Evolutionary conservation across 2,329 filamentous ascomycete species (phyloP).

Genomic region (Neofusicoccum cordaticola): DNA sequence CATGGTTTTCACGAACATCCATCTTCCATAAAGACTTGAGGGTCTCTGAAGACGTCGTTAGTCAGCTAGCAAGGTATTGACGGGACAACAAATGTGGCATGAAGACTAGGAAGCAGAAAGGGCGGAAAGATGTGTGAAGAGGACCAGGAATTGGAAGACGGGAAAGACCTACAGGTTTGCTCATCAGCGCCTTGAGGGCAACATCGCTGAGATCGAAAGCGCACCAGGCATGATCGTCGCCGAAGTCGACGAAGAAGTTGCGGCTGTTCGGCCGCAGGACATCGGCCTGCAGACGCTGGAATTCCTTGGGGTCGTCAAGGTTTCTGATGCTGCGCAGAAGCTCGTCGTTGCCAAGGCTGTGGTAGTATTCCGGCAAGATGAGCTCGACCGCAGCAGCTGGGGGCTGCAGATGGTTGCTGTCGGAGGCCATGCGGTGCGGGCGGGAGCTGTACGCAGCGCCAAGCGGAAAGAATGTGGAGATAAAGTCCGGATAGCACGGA

Average conservation of each 20-base stretch:
- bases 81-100: not conserved
- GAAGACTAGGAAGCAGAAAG: too few relatives aligned
- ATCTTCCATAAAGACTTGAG: constrained; percentile 57
- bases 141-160: not conserved
- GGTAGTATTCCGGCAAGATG: constrained; percentile 34
- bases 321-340: constrained; percentile 46
- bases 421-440: not conserved
- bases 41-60: constrained; percentile 38
- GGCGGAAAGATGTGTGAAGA: not conserved
- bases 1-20: constrained; percentile 58
- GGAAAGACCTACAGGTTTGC: constrained; percentile 20
- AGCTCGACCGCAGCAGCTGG: not conserved
- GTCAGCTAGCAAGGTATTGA: not conserved
- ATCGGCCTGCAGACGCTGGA: constrained; percentile 43
- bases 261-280: constrained; percentile 42
- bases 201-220: constrained; percentile 52
- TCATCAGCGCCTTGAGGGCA: constrained; percentile 35
- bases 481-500: not conserved
- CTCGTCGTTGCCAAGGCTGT: constrained; percentile 31
- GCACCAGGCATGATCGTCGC: constrained; percentile 53
- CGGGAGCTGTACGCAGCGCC: not conserved
- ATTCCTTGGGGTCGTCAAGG: constrained; percentile 53
- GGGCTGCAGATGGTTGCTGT: not conserved
- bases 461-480: not conserved
- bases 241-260: constrained; percentile 68